phyloP scores from a whole-genome alignment of 116 monocot species.

The Iris pallida region DNA sequence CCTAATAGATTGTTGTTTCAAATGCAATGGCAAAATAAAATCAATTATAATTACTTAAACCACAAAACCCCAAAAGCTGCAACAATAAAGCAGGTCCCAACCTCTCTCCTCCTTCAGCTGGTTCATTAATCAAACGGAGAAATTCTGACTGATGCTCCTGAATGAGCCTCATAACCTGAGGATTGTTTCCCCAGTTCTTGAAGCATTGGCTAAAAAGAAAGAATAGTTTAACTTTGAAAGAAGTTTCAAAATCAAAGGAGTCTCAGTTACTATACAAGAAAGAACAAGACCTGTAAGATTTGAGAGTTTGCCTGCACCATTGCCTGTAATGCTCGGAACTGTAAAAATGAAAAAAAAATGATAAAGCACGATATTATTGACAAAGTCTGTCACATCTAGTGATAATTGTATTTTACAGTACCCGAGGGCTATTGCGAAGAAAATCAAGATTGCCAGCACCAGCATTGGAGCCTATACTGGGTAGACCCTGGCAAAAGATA shows the following conservation, averaged over 20 bases:
- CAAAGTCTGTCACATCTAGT: not conserved
- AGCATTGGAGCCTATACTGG: too few relatives aligned
- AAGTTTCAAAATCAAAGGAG: not conserved
- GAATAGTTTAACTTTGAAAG: not conserved
- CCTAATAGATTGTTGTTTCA: slow-evolving; percentile 22
- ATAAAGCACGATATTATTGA: not conserved
- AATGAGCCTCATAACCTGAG: too few relatives aligned
- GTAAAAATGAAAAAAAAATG: too few relatives aligned
- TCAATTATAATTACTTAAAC: too few relatives aligned
- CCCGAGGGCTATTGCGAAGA: too few relatives aligned
- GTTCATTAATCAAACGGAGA: too few relatives aligned
- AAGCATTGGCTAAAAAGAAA: too few relatives aligned
- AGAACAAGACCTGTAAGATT: slow-evolving; percentile 60
- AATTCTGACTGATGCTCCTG: too few relatives aligned
- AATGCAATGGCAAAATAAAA: not conserved
- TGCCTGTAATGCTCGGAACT: too few relatives aligned
- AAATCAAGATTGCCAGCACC: too few relatives aligned
- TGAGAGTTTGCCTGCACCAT: slow-evolving; percentile 93
- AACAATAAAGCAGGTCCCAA: slow-evolving; percentile 10
- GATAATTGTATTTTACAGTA: too few relatives aligned
- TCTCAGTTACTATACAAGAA: not conserved
- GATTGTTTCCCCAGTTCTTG: slow-evolving; percentile 50
- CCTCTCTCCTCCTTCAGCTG: slow-evolving; percentile 75
- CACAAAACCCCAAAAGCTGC: slow-evolving; percentile 4
- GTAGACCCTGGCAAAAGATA: slow-evolving; percentile 77